These are phyloP conservation scores for Xylaria sp. DNA, from an alignment of 2,329 filamentous ascomycete species.

Conservation along the genomic window DNA sequence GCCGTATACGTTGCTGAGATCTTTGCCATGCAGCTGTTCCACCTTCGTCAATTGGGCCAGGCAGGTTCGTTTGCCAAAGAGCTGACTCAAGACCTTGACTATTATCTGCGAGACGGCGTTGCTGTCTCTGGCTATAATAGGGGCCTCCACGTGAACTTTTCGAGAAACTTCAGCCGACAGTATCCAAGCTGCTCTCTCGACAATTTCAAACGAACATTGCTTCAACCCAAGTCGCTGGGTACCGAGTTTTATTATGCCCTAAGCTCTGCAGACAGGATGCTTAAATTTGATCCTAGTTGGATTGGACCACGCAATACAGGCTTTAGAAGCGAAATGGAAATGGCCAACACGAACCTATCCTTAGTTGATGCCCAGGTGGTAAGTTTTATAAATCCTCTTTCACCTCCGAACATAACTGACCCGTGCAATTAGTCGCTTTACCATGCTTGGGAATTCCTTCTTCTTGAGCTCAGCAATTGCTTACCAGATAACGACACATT, in stretches of 20 bases:
- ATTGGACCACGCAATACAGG: constrained; percentile 73
- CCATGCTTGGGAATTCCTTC: constrained; percentile 88
- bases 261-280: constrained; percentile 77
- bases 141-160: constrained; percentile 86
- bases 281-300: constrained; percentile 84
- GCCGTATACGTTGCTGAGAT: constrained; percentile 88
- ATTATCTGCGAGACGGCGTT: constrained; percentile 82
- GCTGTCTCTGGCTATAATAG: constrained; percentile 85
- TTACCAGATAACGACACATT: constrained; percentile 65
- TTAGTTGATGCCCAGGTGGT: constrained; percentile 92
- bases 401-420: constrained; percentile 42
- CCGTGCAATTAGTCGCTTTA: constrained; percentile 72
- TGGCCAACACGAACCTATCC: constrained; percentile 90
- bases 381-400: constrained; percentile 58
- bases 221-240: constrained; percentile 75
- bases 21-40: constrained; percentile 90
- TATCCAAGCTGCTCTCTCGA: constrained; percentile 79
- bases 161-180: constrained; percentile 82
- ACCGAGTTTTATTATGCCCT: constrained; percentile 86
- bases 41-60: constrained; percentile 80
- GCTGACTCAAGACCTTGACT: constrained; percentile 79
- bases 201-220: constrained; percentile 80
- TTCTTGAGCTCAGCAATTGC: constrained; percentile 81
- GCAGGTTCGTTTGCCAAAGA: constrained; percentile 73
- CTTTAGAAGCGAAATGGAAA: constrained; percentile 83